Evolutionary conservation across 495 filamentous ascomycete species (phyloP).

Genomic region (Penicillium roqueforti): DNA sequence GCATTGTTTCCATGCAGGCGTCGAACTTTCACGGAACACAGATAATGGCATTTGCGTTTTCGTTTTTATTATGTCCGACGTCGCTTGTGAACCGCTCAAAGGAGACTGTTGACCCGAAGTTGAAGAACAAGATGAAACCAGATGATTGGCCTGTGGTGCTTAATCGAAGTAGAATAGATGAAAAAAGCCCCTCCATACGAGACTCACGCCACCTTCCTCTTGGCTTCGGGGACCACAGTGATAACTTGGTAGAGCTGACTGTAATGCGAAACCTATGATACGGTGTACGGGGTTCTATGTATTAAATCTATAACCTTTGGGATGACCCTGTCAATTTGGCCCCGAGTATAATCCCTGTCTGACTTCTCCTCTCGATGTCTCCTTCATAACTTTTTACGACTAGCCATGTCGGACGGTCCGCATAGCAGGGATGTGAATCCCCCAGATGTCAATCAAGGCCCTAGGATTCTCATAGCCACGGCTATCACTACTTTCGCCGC

Average conservation of each 20-base stretch:
- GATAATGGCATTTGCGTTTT: background rate
- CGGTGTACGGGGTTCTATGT: background rate
- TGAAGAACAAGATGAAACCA: background rate
- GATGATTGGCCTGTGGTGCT: background rate
- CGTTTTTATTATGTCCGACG: background rate
- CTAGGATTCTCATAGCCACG: conserved; percentile 32
- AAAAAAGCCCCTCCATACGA: background rate
- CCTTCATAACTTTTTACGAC: background rate
- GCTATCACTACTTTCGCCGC: conserved; percentile 31
- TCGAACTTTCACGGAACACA: background rate
- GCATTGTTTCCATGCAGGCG: background rate
- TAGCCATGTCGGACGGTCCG: conserved; percentile 11
- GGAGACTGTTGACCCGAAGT: background rate
- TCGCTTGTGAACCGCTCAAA: background rate
- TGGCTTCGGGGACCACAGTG: background rate
- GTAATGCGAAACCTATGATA: background rate
- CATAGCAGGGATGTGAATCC: conserved; percentile 14
- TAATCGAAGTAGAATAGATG: background rate
- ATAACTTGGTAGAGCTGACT: background rate
- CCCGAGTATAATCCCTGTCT: background rate
- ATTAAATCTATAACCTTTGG: background rate
- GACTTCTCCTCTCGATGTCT: background rate
- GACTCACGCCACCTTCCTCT: background rate
- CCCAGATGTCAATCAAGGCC: conserved; percentile 31
- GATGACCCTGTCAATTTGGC: background rate